A percentile compares a stretch with the other conserved stretches of the same genome.
Conservation (phyloP, 345 rosid species). For the Brassica juncea region DNA sequence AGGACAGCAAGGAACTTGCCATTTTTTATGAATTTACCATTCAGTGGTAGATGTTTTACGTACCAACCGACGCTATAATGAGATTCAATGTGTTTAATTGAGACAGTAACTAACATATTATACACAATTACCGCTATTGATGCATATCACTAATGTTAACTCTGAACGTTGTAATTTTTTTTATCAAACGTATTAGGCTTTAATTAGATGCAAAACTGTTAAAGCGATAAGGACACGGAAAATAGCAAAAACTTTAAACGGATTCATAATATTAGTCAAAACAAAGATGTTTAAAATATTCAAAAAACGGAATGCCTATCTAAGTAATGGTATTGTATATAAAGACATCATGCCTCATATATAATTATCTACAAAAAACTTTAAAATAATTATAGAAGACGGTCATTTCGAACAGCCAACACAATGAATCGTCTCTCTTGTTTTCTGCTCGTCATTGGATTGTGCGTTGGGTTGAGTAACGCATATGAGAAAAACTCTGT, state of each 20-base stretch:
- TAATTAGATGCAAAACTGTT: background rate
- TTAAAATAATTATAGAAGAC: background rate
- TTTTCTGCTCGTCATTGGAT: background rate
- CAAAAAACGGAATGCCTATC: background rate
- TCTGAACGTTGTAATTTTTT: background rate
- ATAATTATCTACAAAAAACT: background rate
- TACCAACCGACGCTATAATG: too few species aligned
- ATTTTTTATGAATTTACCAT: too few species aligned
- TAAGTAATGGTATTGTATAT: background rate
- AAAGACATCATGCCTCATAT: background rate
- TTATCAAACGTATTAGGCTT: background rate
- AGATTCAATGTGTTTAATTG: background rate
- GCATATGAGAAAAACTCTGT: conserved; percentile 16
- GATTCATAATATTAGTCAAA: background rate
- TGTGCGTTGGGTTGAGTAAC: background rate
- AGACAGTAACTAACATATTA: background rate
- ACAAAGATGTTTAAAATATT: conserved; percentile 5
- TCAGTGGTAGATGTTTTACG: too few species aligned
- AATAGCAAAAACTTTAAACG: background rate
- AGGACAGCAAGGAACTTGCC: too few species aligned
- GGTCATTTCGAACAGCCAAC: background rate
- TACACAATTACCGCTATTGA: background rate
- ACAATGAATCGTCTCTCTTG: conserved; percentile 8
- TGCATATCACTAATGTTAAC: background rate
- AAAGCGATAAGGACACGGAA: background rate